phyloP scores from a whole-genome alignment of 306 rosid genomes.

The Prinsepia uniflora region DNA sequence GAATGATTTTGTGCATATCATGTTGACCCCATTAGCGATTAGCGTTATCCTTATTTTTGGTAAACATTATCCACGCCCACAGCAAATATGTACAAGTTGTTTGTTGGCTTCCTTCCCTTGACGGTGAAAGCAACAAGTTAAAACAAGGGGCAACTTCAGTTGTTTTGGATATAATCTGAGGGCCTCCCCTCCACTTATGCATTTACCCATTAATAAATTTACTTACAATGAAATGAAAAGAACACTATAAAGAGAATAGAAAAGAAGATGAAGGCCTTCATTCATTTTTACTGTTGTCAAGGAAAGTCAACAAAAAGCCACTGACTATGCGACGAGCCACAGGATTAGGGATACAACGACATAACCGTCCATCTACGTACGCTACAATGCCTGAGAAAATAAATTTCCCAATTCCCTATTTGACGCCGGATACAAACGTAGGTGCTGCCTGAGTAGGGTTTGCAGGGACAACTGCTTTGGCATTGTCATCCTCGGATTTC shows the following conservation, averaged over 20 bases:
- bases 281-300: constrained; percentile 47
- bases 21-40: no score
- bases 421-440: constrained; percentile 43
- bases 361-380: constrained; percentile 79
- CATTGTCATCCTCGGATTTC: constrained; percentile 31
- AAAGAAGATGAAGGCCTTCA: constrained; percentile 16
- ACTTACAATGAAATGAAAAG: background rate
- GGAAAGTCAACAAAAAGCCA: constrained; percentile 74
- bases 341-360: constrained; percentile 86
- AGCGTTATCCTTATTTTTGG: no score
- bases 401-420: constrained; percentile 72
- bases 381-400: constrained; percentile 76
- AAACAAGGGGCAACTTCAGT: constrained; percentile 42
- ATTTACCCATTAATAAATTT: no score
- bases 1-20: no score
- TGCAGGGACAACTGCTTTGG: constrained; percentile 24
- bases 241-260: background rate
- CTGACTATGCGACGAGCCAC: constrained; percentile 81
- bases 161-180: constrained; percentile 32
- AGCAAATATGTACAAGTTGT: background rate
- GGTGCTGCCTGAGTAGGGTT: constrained; percentile 18
- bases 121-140: background rate
- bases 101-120: constrained; percentile 1
- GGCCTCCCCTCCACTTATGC: constrained; percentile 18
- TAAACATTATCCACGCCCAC: background rate